Base-by-base conservation (phyloP, 441 rosid genomes). In the Jatropha multifida region DNA sequence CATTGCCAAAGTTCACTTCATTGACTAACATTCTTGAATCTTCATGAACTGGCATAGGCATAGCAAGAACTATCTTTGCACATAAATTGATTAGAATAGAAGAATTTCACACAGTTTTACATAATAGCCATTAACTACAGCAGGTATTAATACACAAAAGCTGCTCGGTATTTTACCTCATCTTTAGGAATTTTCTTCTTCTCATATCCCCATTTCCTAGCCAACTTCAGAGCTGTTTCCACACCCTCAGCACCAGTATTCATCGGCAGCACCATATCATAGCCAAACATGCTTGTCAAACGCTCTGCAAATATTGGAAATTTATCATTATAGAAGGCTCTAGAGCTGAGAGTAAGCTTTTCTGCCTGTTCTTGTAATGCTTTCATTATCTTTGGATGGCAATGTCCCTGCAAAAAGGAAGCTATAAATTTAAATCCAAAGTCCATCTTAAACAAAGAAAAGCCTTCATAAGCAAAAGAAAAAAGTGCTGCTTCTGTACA, bases 231-330 rank as follows among this genome's bases (percentile, higher is more conserved):
- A 73, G 97, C 97, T 14, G 99, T 93, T 74, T 95, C 98, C 42
- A 93, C 98, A 77, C 99, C 98, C 86, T 95, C 98, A 46, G 99
- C 99, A 10, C 98, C 97, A 1, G 99, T 95, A 75, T 95, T 95
- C 99, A 95, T 95, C 3, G 99, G 99, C 73, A 95, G 90, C 59
- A 93, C 96, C 99, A 95, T 93, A 61, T 93, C 98, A 71, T 90
- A 93, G 56, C 99, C 96, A 77, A 93, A 90, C 88, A 90, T 89
- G 51, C 81, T 85, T 4, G 96, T 88, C 41, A 95, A 76, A 61
- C 84, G 90, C 89, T 90, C 91, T 0, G 99, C 98, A 70, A 92
- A 89, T 52, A 85, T 9, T 15, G 98, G 99, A 81, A 95, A 95
- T 64, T 75, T 86, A 71, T 95, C 95, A 77, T 95, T 95, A 42